phyloP scores from a whole-genome alignment of 768 basidiomycete genomes.

The Termitomyces sp. region DNA sequence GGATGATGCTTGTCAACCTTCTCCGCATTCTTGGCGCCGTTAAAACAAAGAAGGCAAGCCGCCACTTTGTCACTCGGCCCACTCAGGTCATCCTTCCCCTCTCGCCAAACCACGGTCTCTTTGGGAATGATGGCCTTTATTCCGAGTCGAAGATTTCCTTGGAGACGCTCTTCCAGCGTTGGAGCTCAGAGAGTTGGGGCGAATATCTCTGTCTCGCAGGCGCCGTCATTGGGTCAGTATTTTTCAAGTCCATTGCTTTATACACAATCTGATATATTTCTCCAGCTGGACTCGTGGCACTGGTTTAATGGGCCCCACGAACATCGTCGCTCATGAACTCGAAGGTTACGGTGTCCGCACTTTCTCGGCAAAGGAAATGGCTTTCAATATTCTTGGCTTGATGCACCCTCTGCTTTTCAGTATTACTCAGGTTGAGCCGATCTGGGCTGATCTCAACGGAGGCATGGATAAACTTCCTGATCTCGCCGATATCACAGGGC shows the following conservation, averaged over 20 bases:
- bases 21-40: conserved; percentile 95
- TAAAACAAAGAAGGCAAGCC: conserved; percentile 96
- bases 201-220: conserved; percentile 98
- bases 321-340: conserved; percentile 90
- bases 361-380: conserved; percentile 99
- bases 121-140: conserved; percentile 97
- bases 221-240: conserved; percentile 89
- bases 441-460: conserved; percentile 98
- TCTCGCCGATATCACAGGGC: conserved; percentile 85
- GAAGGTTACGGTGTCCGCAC: conserved; percentile 94
- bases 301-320: conserved; percentile 93
- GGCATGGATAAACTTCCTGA: conserved; percentile 98
- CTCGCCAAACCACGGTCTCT: conserved; percentile 96
- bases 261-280: conserved; percentile 2
- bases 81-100: conserved; percentile 98
- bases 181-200: conserved; percentile 98
- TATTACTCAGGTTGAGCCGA: conserved; percentile 98
- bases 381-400: conserved; percentile 98
- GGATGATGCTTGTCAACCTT: conserved; percentile 98
- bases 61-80: conserved; percentile 94
- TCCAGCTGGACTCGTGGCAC: conserved; percentile 95
- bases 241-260: not conserved
- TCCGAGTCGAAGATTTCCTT: conserved; percentile 98
- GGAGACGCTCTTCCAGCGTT: conserved; percentile 97
- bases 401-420: conserved; percentile 99